Base-by-base conservation (phyloP, 352 stramenopile genomes). In the Pythium sukuiense region DNA sequence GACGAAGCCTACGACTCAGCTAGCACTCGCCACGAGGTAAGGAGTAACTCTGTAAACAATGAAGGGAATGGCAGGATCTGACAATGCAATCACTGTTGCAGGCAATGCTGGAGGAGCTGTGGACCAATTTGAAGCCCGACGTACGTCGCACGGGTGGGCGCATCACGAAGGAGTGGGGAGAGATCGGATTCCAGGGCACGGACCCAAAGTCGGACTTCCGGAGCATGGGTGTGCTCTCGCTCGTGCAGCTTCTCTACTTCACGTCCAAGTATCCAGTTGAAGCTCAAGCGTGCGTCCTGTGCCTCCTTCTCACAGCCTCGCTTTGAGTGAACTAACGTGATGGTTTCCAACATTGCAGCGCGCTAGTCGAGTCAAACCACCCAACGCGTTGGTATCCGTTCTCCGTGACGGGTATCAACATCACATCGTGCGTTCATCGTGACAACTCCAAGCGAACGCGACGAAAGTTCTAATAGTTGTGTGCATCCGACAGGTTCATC, bases 191-290 rank as follows among this genome's bases (percentile, higher is more conserved):
- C 52, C 85, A 95, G 86, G 87, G 85, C 59, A 89, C 80, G 18
- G 85, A 95, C 56, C 87, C 87, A 6, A 93, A 88, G 81, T 92
- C 87, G 49, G 87, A 95, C 59, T 95, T 95, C 67, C 70, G 87
- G 56, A 79, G 87, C 61, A 95, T 95, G 87, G 87, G 87, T 6
- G 33, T 94, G 32, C 68, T 95, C 8, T 92, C 87, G 27, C 70
- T 95, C 29, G 52, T 86, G 5, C 87, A 95, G 66, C 79, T 95
- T 26, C 70, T 84, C 33, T 82, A 92, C 63, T 95, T 93, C 62
- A 84, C 83, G 20, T 76, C 78, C 37, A 77, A 82, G 52, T 95
- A 91, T 66, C 79, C 79, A 11, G 74, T 90, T 12, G 87, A 95
- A 77, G 83, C 87, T 8, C 75, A 89, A 65, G 56, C 63, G 87